Percentiles rank a stretch among this genome's conserved stretches.
Conservation (phyloP, 495 filamentous ascomycete species). For the Hypoxylon fuscum region DNA sequence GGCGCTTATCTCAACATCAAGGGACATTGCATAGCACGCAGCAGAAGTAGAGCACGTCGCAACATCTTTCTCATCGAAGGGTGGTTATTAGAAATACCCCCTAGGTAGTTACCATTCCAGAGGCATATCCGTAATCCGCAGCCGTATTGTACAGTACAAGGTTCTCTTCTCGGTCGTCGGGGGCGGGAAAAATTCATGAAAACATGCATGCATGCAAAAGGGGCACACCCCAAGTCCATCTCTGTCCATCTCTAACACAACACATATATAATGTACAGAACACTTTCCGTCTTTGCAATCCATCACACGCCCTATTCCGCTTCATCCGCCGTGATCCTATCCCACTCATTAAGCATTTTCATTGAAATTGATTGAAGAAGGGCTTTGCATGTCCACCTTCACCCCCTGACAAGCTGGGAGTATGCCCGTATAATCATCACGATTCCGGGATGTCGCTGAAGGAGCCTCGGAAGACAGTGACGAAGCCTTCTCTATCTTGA, state of each 20-base stretch:
- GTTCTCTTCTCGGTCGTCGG: no score
- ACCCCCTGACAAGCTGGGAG: neutral
- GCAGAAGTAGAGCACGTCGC: no score
- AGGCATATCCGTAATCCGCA: neutral
- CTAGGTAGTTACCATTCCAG: constrained; percentile 37
- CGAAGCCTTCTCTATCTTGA: constrained; percentile 9
- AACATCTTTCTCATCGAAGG: neutral
- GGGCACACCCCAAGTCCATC: constrained; percentile 1
- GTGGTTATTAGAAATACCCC: constrained; percentile 18
- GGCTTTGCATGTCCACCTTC: neutral
- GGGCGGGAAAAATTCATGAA: constrained; percentile 19
- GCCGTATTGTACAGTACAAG: constrained; percentile 39
- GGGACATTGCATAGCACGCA: no score
- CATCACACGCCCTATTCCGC: constrained; percentile 4
- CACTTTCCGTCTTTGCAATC: no score
- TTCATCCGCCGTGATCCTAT: neutral
- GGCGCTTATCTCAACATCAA: no score
- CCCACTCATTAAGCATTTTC: constrained; percentile 7
- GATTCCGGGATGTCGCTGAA: neutral
- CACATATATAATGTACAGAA: constrained; percentile 43
- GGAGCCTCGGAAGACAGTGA: constrained; percentile 13
- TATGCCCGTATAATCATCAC: constrained; percentile 23
- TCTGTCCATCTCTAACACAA: constrained; percentile 25
- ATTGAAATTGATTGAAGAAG: neutral
- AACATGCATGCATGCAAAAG: constrained; percentile 11